These are phyloP conservation scores for Achlya hypogyna DNA, from an alignment of 352 stramenopile genomes.

Conservation along the genomic window DNA sequence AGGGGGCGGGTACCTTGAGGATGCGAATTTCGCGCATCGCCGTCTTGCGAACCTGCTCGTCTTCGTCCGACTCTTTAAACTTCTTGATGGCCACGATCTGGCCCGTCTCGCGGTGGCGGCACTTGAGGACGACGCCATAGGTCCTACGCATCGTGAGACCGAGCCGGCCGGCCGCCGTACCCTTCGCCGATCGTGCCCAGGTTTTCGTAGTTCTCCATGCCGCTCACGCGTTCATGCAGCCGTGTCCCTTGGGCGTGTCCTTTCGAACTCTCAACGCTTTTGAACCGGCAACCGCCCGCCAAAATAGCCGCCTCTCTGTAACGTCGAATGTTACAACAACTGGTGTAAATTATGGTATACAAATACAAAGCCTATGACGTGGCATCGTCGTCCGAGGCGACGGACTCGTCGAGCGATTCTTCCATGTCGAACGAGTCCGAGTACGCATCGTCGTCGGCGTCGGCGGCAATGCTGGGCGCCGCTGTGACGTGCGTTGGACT, in stretches of 20 bases:
- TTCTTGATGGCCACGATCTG: slow-evolving; percentile 88
- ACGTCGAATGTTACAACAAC: too few relatives aligned
- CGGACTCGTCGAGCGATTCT: slow-evolving; percentile 56
- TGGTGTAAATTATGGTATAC: too few relatives aligned
- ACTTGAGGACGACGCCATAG: slow-evolving; percentile 84
- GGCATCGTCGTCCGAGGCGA: background rate
- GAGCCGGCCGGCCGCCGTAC: slow-evolving; percentile 25
- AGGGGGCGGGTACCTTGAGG: slow-evolving; percentile 34
- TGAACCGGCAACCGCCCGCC: background rate
- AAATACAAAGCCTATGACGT: background rate
- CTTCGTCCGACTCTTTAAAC: slow-evolving; percentile 86
- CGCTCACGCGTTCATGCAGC: background rate
- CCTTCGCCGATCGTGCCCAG: slow-evolving; percentile 82
- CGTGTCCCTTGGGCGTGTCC: background rate
- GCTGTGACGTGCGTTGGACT: background rate
- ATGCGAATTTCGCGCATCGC: slow-evolving; percentile 76
- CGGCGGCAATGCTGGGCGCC: slow-evolving; percentile 17
- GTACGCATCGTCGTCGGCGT: slow-evolving; percentile 40
- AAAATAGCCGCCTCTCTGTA: background rate
- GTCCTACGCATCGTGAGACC: slow-evolving; percentile 29
- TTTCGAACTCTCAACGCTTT: background rate
- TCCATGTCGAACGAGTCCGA: slow-evolving; percentile 68
- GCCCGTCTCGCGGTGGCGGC: slow-evolving; percentile 64
- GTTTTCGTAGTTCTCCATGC: slow-evolving; percentile 86
- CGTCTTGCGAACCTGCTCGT: slow-evolving; percentile 85